phyloP scores from a whole-genome alignment of 2,329 filamentous ascomycete species.

The Macroventuria anomochaeta region DNA sequence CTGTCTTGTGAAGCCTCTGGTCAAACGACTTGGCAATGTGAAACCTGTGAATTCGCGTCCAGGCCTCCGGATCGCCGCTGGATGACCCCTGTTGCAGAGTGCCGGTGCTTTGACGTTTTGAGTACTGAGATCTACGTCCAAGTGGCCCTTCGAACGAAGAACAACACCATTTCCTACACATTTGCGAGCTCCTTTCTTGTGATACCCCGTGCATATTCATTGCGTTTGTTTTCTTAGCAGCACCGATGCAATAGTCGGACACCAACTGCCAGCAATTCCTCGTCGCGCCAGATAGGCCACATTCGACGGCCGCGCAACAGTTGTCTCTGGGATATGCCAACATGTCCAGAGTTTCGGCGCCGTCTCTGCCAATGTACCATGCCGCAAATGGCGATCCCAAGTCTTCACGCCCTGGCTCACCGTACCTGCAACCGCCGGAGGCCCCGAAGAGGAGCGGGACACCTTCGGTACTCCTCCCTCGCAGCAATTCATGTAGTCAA shows the following conservation, averaged over 20 bases:
- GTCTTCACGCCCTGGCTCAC: constrained; percentile 37
- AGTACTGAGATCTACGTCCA: constrained; percentile 22
- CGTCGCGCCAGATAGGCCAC: constrained; percentile 33
- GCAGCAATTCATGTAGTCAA: background rate
- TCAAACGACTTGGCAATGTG: constrained; percentile 16
- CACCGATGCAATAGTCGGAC: constrained; percentile 35
- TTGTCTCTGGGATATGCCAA: constrained; percentile 57
- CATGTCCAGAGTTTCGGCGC: constrained; percentile 68
- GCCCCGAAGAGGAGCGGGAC: constrained; percentile 36
- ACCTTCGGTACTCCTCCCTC: constrained; percentile 35
- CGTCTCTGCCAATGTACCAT: constrained; percentile 65
- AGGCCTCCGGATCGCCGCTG: constrained; percentile 20
- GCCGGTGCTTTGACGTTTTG: constrained; percentile 34
- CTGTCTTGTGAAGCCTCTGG: constrained; percentile 9
- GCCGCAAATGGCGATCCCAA: constrained; percentile 44
- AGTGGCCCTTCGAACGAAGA: constrained; percentile 22
- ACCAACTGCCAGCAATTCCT: constrained; percentile 5
- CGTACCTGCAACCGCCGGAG: constrained; percentile 40
- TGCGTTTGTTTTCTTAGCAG: constrained; percentile 12
- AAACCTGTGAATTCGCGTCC: constrained; percentile 17
- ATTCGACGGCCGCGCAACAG: constrained; percentile 40
- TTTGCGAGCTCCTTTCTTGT: constrained; percentile 8
- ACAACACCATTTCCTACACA: constrained; percentile 12
- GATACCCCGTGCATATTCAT: constrained; percentile 13
- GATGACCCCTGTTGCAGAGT: constrained; percentile 18